Evolutionary conservation across 441 rosid species (phyloP).

Genomic region (Sinapis alba): DNA sequence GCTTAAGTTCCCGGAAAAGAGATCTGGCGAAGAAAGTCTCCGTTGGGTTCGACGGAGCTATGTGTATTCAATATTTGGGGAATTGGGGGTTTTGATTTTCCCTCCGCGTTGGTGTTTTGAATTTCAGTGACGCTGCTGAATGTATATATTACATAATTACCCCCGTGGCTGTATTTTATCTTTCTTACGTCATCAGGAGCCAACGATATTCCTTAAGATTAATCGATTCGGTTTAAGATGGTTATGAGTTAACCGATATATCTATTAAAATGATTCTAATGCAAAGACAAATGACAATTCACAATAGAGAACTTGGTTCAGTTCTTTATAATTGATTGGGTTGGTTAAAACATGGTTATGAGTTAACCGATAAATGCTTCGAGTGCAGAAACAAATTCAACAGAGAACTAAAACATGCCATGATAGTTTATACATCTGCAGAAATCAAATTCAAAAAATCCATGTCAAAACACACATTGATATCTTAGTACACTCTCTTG

Average conservation of each 20-base stretch:
- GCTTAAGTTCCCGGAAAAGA: not conserved
- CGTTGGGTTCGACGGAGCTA: constrained; percentile 15
- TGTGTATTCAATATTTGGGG: constrained; percentile 21
- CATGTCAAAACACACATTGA: constrained; percentile 21
- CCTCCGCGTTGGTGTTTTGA: constrained; percentile 40
- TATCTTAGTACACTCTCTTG: not conserved
- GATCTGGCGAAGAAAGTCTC: not conserved
- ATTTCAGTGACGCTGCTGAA: constrained; percentile 20
- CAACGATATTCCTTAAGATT: not conserved
- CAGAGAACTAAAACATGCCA: not conserved
- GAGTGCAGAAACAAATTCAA: not conserved
- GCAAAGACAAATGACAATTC: not conserved
- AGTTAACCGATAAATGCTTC: not conserved
- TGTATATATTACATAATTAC: not conserved
- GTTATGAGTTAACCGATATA: constrained; percentile 12
- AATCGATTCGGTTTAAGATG: not conserved
- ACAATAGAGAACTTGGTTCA: not conserved
- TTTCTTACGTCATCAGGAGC: no score
- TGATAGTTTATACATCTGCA: not conserved
- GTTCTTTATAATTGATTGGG: not conserved
- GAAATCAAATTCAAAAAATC: not conserved
- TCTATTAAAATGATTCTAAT: not conserved
- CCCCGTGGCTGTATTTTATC: no score
- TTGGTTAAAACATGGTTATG: not conserved
- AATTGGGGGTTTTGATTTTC: constrained; percentile 41